Conservation (phyloP, 768 basidiomycete genomes). For the Floccularia luteovirens region DNA sequence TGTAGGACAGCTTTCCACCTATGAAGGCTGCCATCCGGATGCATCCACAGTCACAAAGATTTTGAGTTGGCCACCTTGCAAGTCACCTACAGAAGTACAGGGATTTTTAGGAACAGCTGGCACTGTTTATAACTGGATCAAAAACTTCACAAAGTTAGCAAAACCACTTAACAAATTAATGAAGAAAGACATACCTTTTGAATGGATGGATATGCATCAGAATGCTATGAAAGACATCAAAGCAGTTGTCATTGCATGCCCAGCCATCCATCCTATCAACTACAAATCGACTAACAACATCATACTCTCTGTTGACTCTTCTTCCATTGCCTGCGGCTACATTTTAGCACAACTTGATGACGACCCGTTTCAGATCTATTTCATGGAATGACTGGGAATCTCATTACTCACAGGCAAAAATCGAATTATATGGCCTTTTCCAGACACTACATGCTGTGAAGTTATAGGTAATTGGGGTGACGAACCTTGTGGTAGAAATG, state of each 20-base stretch:
- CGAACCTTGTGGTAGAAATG: constrained; percentile 22
- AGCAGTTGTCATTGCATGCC: neutral
- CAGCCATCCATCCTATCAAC: neutral
- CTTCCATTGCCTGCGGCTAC: neutral
- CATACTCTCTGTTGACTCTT: neutral
- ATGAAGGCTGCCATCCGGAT: constrained; percentile 18
- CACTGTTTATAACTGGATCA: neutral
- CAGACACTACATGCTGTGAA: constrained; percentile 11
- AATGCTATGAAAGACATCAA: neutral
- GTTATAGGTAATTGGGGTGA: constrained; percentile 12
- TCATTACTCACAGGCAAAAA: constrained; percentile 29
- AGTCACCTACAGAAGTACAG: neutral
- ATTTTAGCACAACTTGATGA: constrained; percentile 7
- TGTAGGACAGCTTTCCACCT: constrained; percentile 17
- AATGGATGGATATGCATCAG: neutral
- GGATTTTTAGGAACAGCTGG: neutral
- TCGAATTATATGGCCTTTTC: constrained; percentile 29
- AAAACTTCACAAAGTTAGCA: neutral
- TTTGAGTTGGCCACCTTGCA: too few relatives aligned
- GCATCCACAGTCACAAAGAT: constrained; percentile 13
- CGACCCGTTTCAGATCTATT: constrained; percentile 27
- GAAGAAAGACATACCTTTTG: neutral
- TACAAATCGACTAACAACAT: neutral
- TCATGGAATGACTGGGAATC: constrained; percentile 24
- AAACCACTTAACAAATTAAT: neutral